Evolutionary conservation across 768 basidiomycete species (phyloP), one percentile per base, ranked within the genome.

Genomic region (Leccinum uliginosum): DNA sequence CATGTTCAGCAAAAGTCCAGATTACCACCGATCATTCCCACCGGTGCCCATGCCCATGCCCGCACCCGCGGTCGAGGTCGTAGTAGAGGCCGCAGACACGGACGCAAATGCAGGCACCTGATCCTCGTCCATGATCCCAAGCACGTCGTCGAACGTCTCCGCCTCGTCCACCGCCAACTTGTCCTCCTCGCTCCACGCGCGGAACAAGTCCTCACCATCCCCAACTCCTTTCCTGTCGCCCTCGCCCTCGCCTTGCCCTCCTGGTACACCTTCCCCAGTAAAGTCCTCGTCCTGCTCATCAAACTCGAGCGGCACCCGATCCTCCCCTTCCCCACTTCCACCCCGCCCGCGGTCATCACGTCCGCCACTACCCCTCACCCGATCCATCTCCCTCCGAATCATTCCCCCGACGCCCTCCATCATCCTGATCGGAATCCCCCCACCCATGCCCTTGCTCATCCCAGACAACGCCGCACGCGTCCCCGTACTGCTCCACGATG

Each of bases 211-310:
- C 0, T 69, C 66, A 1, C 54, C 58, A 11, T 62, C 64, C 5
- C 50, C 55, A 1, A 45, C 59, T 0, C 47, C 24, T 2, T 59
- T 56, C 1, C 15, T 29, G 32, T 55, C 59, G 0, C 45, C 56
- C 34, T 19, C 50, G 0, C 45, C 56, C 9, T 21, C 43, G 21
- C 43, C 45, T 7, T 24, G 21, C 15, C 23, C 45, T 17, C n/a
- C 53, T 14, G 8, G 56, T 3, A 54, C 57, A 43, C 47, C 56
- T 17, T 62, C 19, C 23, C 14, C 45, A 74, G 53, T 62, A 59
- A 86, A 83, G 49, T 85, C 84, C 54, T 87, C 85, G 54, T 87
- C 87, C 56, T 84, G 83, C 63, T 87, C 84, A 51, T 85, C 85
- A 65, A 88, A 87, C 62, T 78, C 76, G n/a, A 80, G 70, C 10